phyloP scores from a whole-genome alignment of 805 yeast genomes.

The Myxozyma lipomycoides region DNA sequence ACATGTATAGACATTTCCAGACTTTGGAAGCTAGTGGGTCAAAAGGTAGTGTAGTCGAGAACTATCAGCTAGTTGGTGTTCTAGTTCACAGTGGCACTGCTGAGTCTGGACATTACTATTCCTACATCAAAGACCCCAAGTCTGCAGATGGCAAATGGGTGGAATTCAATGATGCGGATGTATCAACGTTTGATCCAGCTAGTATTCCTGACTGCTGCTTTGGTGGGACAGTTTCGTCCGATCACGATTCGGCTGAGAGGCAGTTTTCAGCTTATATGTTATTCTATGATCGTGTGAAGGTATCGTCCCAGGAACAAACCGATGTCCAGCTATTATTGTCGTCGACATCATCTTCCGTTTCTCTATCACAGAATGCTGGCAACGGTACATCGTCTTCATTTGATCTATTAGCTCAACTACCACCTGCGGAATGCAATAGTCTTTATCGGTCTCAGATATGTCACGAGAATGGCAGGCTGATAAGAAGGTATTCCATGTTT shows the following conservation, averaged over 20 bases:
- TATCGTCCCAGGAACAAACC: not conserved
- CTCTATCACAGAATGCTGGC: too few relatives aligned
- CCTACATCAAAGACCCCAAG: slow-evolving; percentile 16
- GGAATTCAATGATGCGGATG: slow-evolving; percentile 25
- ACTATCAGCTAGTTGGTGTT: slow-evolving; percentile 16
- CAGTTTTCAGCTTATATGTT: slow-evolving; percentile 26
- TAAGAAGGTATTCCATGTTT: slow-evolving; percentile 8
- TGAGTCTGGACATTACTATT: slow-evolving; percentile 26
- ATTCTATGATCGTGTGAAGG: slow-evolving; percentile 24
- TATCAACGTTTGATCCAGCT: slow-evolving; percentile 15
- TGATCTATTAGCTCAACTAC: too few relatives aligned
- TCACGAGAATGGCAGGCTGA: slow-evolving; percentile 13
- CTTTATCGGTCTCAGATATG: slow-evolving; percentile 5
- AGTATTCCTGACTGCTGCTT: slow-evolving; percentile 14
- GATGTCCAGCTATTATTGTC: not conserved
- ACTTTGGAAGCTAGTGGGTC: not conserved
- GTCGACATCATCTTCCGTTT: not conserved
- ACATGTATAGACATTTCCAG: slow-evolving; percentile 9
- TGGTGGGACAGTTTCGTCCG: slow-evolving; percentile 13
- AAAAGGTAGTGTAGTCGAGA: not conserved
- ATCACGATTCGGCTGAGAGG: slow-evolving; percentile 8
- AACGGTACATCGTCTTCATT: too few relatives aligned
- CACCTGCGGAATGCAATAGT: not conserved
- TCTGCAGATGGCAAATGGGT: slow-evolving; percentile 12
- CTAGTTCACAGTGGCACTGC: slow-evolving; percentile 26